phyloP scores from a whole-genome alignment of 495 filamentous ascomycete genomes.

The Neurospora sp. region DNA sequence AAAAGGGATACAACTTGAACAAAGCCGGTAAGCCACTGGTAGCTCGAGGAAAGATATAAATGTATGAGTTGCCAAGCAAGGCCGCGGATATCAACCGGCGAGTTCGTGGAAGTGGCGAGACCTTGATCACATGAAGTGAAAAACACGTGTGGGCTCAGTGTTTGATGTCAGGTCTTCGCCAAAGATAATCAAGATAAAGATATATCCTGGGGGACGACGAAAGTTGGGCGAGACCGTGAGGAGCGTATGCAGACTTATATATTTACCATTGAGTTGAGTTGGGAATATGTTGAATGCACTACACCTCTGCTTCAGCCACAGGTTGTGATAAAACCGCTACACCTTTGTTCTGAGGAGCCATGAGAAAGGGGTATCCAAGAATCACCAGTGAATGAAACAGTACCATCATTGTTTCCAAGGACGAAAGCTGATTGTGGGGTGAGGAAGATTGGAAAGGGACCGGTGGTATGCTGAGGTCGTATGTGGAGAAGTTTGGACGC shows the following conservation, averaged over 20 bases:
- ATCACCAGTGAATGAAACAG: background rate
- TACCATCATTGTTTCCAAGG: background rate
- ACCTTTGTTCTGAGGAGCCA: background rate
- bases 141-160: background rate
- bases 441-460: constrained; percentile 16
- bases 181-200: constrained; percentile 9
- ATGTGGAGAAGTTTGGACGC: constrained; percentile 21
- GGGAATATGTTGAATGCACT: constrained; percentile 7
- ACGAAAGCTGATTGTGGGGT: constrained; percentile 17
- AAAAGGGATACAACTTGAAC: background rate
- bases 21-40: background rate
- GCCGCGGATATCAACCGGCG: background rate
- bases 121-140: constrained; percentile 1
- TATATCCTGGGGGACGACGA: constrained; percentile 17
- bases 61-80: background rate
- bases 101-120: constrained; percentile 5
- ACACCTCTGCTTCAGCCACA: background rate
- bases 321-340: background rate
- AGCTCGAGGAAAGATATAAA: constrained; percentile 4
- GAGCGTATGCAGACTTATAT: constrained; percentile 26
- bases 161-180: background rate
- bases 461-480: constrained; percentile 14
- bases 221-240: constrained; percentile 19
- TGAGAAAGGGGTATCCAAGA: background rate
- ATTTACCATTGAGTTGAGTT: constrained; percentile 25